phyloP scores from a whole-genome alignment of 352 stramenopile species.

The Blastocystis sp. region DNA sequence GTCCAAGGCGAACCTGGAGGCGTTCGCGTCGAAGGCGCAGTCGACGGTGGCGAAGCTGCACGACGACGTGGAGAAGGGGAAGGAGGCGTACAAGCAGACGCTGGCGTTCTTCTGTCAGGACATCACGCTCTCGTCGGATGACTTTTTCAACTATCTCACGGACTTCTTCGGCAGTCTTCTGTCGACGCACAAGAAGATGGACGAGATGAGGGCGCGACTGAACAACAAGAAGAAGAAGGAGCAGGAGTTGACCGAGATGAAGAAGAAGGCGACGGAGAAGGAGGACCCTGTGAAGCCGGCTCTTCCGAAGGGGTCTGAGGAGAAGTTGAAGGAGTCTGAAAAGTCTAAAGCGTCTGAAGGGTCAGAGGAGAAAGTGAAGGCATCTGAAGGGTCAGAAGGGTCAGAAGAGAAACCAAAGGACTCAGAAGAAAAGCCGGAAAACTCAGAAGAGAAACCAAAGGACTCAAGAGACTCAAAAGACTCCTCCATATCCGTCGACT shows the following conservation, averaged over 20 bases:
- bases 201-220: slow-evolving; percentile 29
- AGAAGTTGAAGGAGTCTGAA: not conserved
- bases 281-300: not conserved
- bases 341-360: not conserved
- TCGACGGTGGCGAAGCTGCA: slow-evolving; percentile 1
- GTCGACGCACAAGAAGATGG: not conserved
- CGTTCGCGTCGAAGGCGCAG: slow-evolving; percentile 46
- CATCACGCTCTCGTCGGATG: slow-evolving; percentile 18
- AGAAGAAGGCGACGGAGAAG: slow-evolving; percentile 2
- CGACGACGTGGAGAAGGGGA: slow-evolving; percentile 29
- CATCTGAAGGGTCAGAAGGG: no score
- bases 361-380: not conserved
- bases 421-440: not conserved
- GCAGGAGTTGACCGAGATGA: not conserved
- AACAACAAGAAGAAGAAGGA: slow-evolving; percentile 66
- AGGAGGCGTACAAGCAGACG: not conserved
- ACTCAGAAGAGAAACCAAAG: not conserved
- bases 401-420: not conserved
- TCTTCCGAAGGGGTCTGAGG: not conserved
- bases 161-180: slow-evolving; percentile 30
- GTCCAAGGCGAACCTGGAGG: slow-evolving; percentile 4
- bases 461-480: not conserved
- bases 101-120: slow-evolving; percentile 68
- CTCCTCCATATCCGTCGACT: no score
- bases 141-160: slow-evolving; percentile 43